Percentiles rank a stretch among this genome's conserved stretches.
phyloP scores from a whole-genome alignment of 768 basidiomycete genomes.

The Podaxis sp. region DNA sequence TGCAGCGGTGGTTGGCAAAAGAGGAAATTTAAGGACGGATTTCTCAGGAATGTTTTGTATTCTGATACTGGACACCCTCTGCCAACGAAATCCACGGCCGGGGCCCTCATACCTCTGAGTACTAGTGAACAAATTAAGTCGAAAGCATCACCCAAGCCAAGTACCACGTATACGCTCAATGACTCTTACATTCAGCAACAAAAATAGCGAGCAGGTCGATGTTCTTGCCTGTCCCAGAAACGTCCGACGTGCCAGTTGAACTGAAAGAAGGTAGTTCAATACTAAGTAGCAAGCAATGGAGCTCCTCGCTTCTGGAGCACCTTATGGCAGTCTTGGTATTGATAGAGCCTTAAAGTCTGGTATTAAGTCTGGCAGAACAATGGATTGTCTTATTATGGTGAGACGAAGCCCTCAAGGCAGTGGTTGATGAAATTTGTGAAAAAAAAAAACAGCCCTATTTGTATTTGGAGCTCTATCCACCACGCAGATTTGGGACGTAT shows the following conservation, averaged over 20 bases:
- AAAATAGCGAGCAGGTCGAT: slow-evolving; percentile 24
- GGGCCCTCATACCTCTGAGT: too few species aligned
- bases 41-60: neutral
- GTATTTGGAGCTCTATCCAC: too few species aligned
- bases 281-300: neutral
- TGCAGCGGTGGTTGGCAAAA: slow-evolving; percentile 45
- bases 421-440: too few species aligned
- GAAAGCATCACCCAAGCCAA: neutral
- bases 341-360: too few species aligned
- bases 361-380: too few species aligned
- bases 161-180: neutral
- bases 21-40: slow-evolving; percentile 14
- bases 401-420: too few species aligned
- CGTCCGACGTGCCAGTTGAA: slow-evolving; percentile 43
- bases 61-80: neutral
- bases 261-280: neutral
- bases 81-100: neutral
- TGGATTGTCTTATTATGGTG: too few species aligned
- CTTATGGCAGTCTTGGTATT: too few species aligned
- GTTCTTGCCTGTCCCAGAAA: slow-evolving; percentile 47
- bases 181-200: neutral
- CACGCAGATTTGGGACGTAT: too few species aligned
- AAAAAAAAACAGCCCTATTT: too few species aligned
- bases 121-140: too few species aligned
- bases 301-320: too few species aligned